Conservation (phyloP, 1,284 basidiomycete genomes). For the Pholiota adiposa region DNA sequence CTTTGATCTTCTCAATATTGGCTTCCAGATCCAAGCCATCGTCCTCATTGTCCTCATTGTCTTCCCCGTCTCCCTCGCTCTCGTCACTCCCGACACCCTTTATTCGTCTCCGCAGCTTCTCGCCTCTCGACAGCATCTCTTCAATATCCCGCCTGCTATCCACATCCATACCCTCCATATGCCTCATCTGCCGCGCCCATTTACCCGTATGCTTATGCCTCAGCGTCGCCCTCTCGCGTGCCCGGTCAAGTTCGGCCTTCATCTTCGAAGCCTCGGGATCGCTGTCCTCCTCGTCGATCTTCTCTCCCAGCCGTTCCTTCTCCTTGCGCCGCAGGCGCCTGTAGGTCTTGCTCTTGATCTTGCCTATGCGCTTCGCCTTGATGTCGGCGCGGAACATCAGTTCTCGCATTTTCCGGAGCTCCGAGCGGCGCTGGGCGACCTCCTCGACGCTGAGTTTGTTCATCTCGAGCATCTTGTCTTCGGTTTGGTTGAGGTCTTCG, state of each 20-base stretch:
- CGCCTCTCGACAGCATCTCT: conserved; percentile 79
- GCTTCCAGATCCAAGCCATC: conserved; percentile 39
- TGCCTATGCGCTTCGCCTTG: conserved; percentile 89
- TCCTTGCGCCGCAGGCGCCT: conserved; percentile 85
- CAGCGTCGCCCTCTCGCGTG: conserved; percentile 85
- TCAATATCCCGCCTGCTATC: conserved; percentile 75
- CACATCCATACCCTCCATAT: conserved; percentile 64
- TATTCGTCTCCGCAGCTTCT: conserved; percentile 75
- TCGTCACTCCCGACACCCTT: conserved; percentile 60
- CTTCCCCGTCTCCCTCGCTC: conserved; percentile 53
- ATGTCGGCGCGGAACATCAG: conserved; percentile 93
- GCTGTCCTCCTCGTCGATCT: conserved; percentile 49
- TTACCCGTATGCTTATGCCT: conserved; percentile 85
- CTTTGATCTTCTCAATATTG: conserved; percentile 56
- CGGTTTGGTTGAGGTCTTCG: conserved; percentile 75
- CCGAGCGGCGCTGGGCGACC: conserved; percentile 77
- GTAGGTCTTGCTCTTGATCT: conserved; percentile 97
- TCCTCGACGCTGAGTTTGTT: conserved; percentile 85
- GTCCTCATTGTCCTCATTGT: conserved; percentile 47
- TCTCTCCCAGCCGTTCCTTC: conserved; percentile 59
- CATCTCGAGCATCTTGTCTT: conserved; percentile 73
- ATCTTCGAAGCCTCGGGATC: conserved; percentile 60
- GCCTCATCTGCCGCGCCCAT: conserved; percentile 75
- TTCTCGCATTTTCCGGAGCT: conserved; percentile 89
- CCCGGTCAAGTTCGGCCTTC: conserved; percentile 79